A percentile compares a stretch with the other conserved stretches of the same genome.
phyloP scores from a whole-genome alignment of 768 basidiomycete species.

The Calocera viscosa region DNA sequence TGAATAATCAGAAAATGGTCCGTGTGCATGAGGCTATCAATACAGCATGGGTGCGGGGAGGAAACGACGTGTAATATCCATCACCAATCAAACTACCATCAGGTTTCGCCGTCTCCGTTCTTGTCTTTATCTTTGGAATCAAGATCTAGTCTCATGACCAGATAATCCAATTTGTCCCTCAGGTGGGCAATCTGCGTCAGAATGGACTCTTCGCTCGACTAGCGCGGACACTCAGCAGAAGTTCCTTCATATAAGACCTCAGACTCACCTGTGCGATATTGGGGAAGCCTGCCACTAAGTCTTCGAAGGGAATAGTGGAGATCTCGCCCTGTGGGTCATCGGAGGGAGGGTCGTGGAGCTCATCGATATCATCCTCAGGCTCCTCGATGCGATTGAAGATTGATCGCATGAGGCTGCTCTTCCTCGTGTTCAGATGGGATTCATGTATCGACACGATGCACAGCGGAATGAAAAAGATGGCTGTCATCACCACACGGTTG shows the following conservation, averaged over 20 bases:
- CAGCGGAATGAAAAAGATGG: slow-evolving; percentile 73
- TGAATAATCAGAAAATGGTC: neutral
- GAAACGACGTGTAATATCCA: neutral
- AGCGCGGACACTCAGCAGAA: slow-evolving; percentile 6
- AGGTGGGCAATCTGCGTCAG: slow-evolving; percentile 50
- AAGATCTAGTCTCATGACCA: slow-evolving; percentile 29
- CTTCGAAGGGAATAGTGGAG: slow-evolving; percentile 54
- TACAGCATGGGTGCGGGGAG: neutral
- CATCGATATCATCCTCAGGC: slow-evolving; percentile 42
- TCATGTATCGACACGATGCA: slow-evolving; percentile 64
- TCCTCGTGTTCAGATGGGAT: slow-evolving; percentile 38
- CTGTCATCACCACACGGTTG: slow-evolving; percentile 65
- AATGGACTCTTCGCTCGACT: slow-evolving; percentile 63
- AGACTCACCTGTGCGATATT: slow-evolving; percentile 52
- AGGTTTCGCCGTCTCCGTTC: neutral
- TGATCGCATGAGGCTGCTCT: slow-evolving; percentile 50
- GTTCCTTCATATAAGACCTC: slow-evolving; percentile 6
- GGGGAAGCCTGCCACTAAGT: slow-evolving; percentile 60
- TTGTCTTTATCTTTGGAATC: neutral
- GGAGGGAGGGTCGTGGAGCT: slow-evolving; percentile 47
- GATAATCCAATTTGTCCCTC: slow-evolving; percentile 32
- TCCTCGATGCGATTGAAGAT: slow-evolving; percentile 53
- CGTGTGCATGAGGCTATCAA: neutral
- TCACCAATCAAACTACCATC: neutral
- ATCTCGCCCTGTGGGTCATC: slow-evolving; percentile 49